Base-by-base conservation (phyloP, 768 basidiomycete species). In the Hypsizygus marmoreus region DNA sequence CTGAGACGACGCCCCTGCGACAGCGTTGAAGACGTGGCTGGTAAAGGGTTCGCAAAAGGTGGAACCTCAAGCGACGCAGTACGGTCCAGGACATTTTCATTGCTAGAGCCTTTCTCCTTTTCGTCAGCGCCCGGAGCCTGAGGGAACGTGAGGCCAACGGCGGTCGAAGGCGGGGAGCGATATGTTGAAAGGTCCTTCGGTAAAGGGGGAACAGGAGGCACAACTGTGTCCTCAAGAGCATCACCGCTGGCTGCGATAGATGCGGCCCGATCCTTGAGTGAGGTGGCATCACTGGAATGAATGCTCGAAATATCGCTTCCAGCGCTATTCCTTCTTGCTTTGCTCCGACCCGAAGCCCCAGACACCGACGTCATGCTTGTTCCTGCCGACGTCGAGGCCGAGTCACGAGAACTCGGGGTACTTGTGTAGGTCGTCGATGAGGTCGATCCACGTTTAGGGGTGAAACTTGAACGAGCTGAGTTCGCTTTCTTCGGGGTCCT, bases 181-280 rank as follows among this genome's bases (percentile, higher is more conserved):
- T 83, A 89, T 16, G 68, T 81, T n/a, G 86, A 83, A 43, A 93
- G 66, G 58, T 93, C 91, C 70, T 97, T 95, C 32, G 93, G 93
- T 20, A 97, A 71, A 28, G 93, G 94, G 26, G 93, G 94, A 3
- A 95, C 92, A 20, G 93, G 93, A 13, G 94, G 94, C n/a, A 97
- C 94, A 45, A 70, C 58, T 47, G 71, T 69, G 54, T 81, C 81
- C 46, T 89, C 87, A 32, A 69, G 64, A 32, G 67, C 66, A 50
- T 92, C 88, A 38, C 74, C 78, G 53, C 76, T 79, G 40, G 69
- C 68, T 35, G 78, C 80, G 44, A 85, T 72, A 17, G 74, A 80
- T 40, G 81, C 80, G 33, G 75, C 80, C 35, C 88, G 83, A 58
- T 91, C 89, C 52, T 83, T 86, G 50, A 82, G 68, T 40, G 74